These are phyloP conservation scores for Tulasnella sp. DNA, from an alignment of 768 basidiomycete genomes.

Conservation along the genomic window DNA sequence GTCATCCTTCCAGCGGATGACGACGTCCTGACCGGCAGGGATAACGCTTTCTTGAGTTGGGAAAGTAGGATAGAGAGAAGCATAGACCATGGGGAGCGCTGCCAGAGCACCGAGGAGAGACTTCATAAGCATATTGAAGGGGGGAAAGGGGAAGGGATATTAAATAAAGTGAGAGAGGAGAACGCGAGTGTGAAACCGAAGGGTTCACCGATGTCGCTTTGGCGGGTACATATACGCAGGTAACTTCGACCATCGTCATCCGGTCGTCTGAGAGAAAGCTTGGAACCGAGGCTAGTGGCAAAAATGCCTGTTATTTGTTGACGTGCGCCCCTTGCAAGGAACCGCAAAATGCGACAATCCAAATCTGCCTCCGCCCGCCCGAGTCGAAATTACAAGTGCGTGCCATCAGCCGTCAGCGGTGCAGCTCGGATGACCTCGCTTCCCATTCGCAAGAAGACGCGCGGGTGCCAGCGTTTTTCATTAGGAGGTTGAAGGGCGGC, in stretches of 20 bases:
- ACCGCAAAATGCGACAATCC: not conserved
- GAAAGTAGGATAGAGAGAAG: not conserved
- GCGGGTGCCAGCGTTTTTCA: too few species aligned
- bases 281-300: not conserved
- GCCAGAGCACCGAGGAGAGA: not conserved
- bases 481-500: not conserved
- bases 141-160: not conserved
- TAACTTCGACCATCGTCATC: too few species aligned
- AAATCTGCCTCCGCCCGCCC: not conserved
- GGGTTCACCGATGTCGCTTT: too few species aligned
- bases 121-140: not conserved
- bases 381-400: not conserved
- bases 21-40: not conserved
- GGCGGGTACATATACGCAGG: too few species aligned
- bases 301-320: not conserved
- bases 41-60: not conserved
- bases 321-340: too few species aligned
- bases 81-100: not conserved
- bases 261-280: not conserved
- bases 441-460: too few species aligned
- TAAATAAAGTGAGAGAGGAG: not conserved
- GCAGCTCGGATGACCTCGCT: not conserved
- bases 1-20: constrained; percentile 8
- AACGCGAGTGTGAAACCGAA: not conserved
- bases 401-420: not conserved